These are phyloP conservation scores for Ophiostoma quercus DNA, from an alignment of 2,329 filamentous ascomycete species.

Conservation along the genomic window DNA sequence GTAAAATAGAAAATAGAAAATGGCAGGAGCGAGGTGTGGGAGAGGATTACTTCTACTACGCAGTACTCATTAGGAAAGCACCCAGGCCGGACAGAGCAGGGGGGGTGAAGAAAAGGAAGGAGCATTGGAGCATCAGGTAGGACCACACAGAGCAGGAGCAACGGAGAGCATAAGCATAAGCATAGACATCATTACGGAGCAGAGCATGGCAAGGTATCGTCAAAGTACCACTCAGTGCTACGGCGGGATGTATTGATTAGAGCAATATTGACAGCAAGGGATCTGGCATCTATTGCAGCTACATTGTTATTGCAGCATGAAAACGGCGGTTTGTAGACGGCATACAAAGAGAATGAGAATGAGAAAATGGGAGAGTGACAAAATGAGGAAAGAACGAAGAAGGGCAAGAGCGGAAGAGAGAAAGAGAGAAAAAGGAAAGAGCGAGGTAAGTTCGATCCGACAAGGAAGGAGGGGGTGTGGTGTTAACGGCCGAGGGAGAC, in stretches of 20 bases:
- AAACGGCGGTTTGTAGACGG: not conserved
- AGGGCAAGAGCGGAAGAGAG: not conserved
- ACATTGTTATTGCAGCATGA: not conserved
- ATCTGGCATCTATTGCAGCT: not conserved
- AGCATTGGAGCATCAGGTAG: not conserved
- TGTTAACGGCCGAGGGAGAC: slow-evolving; percentile 3
- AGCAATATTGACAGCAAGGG: not conserved
- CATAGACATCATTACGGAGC: not conserved
- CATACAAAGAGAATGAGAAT: not conserved
- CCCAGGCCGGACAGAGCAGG: slow-evolving; percentile 4
- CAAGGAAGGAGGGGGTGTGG: slow-evolving; percentile 10
- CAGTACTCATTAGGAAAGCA: slow-evolving; percentile 8
- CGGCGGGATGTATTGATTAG: slow-evolving; percentile 4
- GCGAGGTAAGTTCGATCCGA: not conserved
- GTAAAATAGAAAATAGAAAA: not conserved
- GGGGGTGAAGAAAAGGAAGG: slow-evolving; percentile 14
- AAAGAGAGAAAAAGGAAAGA: slow-evolving; percentile 1
- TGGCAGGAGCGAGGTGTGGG: slow-evolving; percentile 10
- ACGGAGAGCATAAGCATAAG: not conserved
- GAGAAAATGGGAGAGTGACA: not conserved
- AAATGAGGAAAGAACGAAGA: not conserved
- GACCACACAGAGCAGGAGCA: not conserved
- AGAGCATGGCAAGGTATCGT: slow-evolving; percentile 11
- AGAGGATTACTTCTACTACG: not conserved
- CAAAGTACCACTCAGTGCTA: slow-evolving; percentile 1